Evolutionary conservation across 352 stramenopile genomes (phyloP).

Genomic region (Phytopythium cucurbitacearum): DNA sequence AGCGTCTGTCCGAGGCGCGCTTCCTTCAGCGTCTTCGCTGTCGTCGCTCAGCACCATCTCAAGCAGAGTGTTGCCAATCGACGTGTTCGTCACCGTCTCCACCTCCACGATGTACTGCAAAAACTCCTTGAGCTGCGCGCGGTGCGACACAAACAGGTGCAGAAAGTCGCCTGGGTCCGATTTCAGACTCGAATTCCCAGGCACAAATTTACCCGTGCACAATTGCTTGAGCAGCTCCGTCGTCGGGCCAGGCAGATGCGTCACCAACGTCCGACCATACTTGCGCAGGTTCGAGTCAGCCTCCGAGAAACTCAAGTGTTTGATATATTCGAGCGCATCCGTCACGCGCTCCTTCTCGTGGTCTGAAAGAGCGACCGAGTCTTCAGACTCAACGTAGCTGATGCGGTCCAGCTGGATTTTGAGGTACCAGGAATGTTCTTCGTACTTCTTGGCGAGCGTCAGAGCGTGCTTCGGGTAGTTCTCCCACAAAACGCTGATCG

Average conservation of each 20-base stretch:
- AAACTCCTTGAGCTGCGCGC: conserved; percentile 84
- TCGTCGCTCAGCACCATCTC: conserved; percentile 86
- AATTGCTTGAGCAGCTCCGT: conserved; percentile 89
- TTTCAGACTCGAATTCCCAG: conserved; percentile 49
- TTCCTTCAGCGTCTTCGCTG: conserved; percentile 18
- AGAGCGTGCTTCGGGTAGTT: conserved; percentile 91
- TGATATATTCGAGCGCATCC: conserved; percentile 90
- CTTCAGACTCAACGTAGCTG: conserved; percentile 80
- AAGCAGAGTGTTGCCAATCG: conserved; percentile 86
- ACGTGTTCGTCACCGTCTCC: conserved; percentile 85
- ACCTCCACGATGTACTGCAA: conserved; percentile 89
- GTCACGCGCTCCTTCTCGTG: conserved; percentile 78
- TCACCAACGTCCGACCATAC: conserved; percentile 88
- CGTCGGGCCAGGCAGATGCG: conserved; percentile 78
- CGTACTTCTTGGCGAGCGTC: conserved; percentile 86
- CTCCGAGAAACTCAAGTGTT: conserved; percentile 79
- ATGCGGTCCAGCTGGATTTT: conserved; percentile 92
- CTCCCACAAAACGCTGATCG: conserved; percentile 90
- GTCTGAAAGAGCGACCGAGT: conserved; percentile 59
- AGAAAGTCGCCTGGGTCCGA: conserved; percentile 87
- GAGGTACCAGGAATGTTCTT: conserved; percentile 90
- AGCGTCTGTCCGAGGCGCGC: conserved; percentile 24
- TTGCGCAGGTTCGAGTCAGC: conserved; percentile 83
- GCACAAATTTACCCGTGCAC: conserved; percentile 84
- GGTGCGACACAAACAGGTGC: conserved; percentile 91